Evolutionary conservation across 495 filamentous ascomycete species (phyloP), one percentile per base, ranked within the genome.

Genomic region (Chlorociboria aeruginascens): DNA sequence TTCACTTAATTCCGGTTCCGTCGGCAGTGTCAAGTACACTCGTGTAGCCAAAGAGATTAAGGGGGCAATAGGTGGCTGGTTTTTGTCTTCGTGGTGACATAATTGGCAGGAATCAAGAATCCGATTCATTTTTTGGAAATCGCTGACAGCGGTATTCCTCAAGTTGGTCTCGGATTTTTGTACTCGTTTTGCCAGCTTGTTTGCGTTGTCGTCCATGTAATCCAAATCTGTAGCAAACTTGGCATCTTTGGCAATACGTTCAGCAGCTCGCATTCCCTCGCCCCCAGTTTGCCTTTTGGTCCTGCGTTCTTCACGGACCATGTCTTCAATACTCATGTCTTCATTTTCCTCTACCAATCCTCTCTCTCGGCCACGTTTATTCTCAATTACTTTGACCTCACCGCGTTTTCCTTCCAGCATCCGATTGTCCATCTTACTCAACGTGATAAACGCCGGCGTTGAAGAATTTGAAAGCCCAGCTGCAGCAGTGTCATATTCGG

Each of bases 151-250:
- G 20, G 78, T 74, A 59, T 89, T 95, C 62, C 84, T 92, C 54
- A 98, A 77, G 60, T 90, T 84, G 40, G 88, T 77, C 53, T 95
- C 86, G 47, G 81, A 87, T 60, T 86, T 89, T 53, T 90, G 84
- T 3, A 95, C 83, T 28, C 85, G 82, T 60, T 81, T 84, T n/a
- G 90, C 87, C 8, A 98, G 74, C 57, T 93, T 94, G 40, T 76
- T 72, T 13, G 92, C 92, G 60, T 97, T 96, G 50, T 97, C 92
- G 61, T 98, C 93, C 69, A 98, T 82, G 63, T 98, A 98, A 42
- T 98, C 90, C 43, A 97, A 72, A 59, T 95, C 86, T 55, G 93
- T 83, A 74, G 85, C 78, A 59, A 95, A 98, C 60, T 90, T 95
- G 25, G 63, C 79, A 66, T 98, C 92, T 53, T 93, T 89, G 38